Conservation (phyloP, 495 filamentous ascomycete genomes). For the Penicillium silybi region DNA sequence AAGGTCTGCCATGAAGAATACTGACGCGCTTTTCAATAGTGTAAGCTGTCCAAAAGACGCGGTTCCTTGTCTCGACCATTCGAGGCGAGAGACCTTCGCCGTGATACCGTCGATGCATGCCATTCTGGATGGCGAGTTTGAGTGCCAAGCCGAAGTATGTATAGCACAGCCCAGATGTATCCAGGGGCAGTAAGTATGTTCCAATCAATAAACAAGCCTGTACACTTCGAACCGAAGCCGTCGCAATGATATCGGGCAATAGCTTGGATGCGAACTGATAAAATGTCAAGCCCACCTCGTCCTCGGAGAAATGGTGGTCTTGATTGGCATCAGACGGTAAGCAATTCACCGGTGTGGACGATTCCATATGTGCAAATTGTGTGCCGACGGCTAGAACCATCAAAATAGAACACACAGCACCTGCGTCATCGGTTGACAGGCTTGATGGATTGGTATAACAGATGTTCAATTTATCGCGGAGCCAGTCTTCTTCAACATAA, state of each 20-base stretch:
- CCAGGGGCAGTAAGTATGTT: constrained; percentile 46
- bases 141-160: constrained; percentile 49
- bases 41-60: constrained; percentile 51
- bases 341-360: constrained; percentile 38
- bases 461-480: constrained; percentile 40
- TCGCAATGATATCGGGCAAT: constrained; percentile 52
- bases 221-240: constrained; percentile 48
- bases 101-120: constrained; percentile 50
- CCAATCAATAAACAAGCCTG: constrained; percentile 50
- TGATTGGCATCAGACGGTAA: constrained; percentile 27
- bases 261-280: constrained; percentile 49
- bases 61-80: constrained; percentile 45
- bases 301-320: constrained; percentile 47
- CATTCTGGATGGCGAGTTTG: constrained; percentile 51
- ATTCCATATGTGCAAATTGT: constrained; percentile 52
- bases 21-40: constrained; percentile 48
- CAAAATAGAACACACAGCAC: constrained; percentile 43
- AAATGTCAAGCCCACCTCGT: constrained; percentile 50
- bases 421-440: constrained; percentile 45
- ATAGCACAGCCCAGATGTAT: constrained; percentile 48
- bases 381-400: constrained; percentile 53
- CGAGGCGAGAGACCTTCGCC: constrained; percentile 41
- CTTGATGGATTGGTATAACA: constrained; percentile 42
- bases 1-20: constrained; percentile 47
- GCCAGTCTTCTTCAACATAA: constrained; percentile 49